Conservation (phyloP, 139 green algal species). For the Parachlorella kessleri region DNA sequence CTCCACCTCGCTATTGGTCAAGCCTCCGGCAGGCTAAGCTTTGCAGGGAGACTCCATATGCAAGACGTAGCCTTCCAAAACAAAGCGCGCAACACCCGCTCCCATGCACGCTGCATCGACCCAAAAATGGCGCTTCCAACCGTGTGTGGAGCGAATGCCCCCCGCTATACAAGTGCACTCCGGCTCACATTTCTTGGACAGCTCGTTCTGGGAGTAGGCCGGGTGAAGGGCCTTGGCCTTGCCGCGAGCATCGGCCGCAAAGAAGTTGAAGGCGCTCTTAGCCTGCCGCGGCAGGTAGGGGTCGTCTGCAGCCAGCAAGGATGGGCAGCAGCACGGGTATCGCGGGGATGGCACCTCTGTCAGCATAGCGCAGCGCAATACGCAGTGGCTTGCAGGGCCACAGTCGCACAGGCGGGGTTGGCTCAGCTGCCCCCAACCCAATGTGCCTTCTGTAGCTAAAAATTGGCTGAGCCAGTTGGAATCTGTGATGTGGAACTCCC, state of each 20-base stretch:
- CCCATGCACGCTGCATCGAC: neutral
- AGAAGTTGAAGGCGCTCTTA: neutral
- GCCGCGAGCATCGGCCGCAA: neutral
- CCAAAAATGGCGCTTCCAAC: neutral
- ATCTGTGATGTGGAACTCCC: neutral
- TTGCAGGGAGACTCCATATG: no score
- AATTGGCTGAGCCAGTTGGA: neutral
- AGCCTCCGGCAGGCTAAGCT: neutral
- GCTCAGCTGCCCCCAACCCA: no score
- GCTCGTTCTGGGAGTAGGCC: neutral
- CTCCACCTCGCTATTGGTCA: neutral
- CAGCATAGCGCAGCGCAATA: neutral
- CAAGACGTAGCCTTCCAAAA: no score
- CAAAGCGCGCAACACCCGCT: neutral
- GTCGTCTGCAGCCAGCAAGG: neutral
- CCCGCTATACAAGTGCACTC: neutral
- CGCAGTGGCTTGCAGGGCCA: neutral
- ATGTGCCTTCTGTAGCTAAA: neutral
- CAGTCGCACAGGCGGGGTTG: neutral
- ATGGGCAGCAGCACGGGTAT: neutral
- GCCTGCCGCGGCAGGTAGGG: neutral
- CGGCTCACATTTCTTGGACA: neutral
- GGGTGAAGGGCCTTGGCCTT: neutral
- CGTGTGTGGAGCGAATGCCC: no score
- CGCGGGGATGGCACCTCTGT: neutral